Evolutionary conservation across 164 flowering plant genomes (phyloP).

Genomic region (Platanus orientalis): DNA sequence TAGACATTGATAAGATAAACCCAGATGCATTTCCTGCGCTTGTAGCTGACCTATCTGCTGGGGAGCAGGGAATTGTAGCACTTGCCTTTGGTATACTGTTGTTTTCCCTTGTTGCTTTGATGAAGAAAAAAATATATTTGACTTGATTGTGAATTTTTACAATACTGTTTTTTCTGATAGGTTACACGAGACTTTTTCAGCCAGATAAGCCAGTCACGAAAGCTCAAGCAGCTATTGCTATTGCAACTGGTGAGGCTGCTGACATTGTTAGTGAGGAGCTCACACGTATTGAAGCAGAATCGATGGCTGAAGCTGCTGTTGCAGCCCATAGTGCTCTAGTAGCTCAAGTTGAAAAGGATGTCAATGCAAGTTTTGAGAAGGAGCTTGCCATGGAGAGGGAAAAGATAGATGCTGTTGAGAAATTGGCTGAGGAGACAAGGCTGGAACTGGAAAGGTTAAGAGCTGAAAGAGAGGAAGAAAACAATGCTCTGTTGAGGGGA

Average conservation of each 20-base stretch:
- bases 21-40: conserved; percentile 98
- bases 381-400: conserved; percentile 76
- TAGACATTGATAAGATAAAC: conserved; percentile 81
- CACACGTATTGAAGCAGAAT: conserved; percentile 95
- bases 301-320: conserved; percentile 90
- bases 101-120: not conserved
- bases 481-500: conserved; percentile 50
- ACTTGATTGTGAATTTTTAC: not conserved
- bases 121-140: not conserved
- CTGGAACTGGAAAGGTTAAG: conserved; percentile 66
- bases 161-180: conserved; percentile 26
- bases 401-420: conserved; percentile 67
- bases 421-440: conserved; percentile 81
- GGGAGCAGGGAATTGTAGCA: conserved; percentile 79
- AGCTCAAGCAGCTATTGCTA: conserved; percentile 96
- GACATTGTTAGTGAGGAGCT: conserved; percentile 91
- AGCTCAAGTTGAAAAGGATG: conserved; percentile 84
- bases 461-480: conserved; percentile 62
- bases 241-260: conserved; percentile 81
- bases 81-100: conserved; percentile 77
- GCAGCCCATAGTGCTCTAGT: conserved; percentile 86
- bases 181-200: conserved; percentile 91
- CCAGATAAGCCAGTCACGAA: conserved; percentile 94
- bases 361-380: conserved; percentile 70
- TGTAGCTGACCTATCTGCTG: conserved; percentile 75